Percentiles rank a stretch among this genome's conserved stretches.
Evolutionary conservation across 176 grass and related monocot species (phyloP).

Genomic region (Ensete ventricosum): DNA sequence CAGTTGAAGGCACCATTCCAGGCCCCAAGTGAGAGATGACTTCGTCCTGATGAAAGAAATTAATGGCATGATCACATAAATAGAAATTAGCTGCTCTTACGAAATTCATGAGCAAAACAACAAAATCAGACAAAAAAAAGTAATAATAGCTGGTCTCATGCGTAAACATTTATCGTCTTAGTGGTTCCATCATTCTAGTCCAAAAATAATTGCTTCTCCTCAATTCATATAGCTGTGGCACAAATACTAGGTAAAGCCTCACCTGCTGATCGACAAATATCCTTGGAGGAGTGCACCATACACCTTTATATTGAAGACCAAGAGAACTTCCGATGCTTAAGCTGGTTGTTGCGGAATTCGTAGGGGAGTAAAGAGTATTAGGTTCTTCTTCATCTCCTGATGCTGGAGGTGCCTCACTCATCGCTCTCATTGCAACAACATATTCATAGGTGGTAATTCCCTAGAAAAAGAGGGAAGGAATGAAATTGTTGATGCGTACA

Average conservation of each 20-base stretch:
- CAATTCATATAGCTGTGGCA: not conserved
- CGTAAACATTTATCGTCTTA: not conserved
- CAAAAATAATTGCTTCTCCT: not conserved
- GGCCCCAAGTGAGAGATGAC: slow-evolving; percentile 90
- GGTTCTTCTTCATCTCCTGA: slow-evolving; percentile 73
- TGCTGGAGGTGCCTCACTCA: slow-evolving; percentile 73
- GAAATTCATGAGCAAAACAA: not conserved
- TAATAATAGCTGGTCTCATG: not conserved
- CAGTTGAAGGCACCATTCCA: slow-evolving; percentile 76
- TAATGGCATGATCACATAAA: not conserved
- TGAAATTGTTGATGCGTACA: not conserved
- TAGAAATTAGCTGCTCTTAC: not conserved
- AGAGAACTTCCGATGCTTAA: slow-evolving; percentile 88
- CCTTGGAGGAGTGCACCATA: slow-evolving; percentile 97
- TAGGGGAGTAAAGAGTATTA: slow-evolving; percentile 79
- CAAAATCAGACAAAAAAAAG: not conserved
- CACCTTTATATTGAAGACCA: slow-evolving; percentile 86
- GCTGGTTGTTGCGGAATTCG: slow-evolving; percentile 89
- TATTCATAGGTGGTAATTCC: slow-evolving; percentile 97
- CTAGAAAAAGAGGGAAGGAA: slow-evolving; percentile 28
- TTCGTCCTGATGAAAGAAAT: slow-evolving; percentile 58
- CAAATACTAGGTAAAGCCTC: not conserved
- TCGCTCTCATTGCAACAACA: slow-evolving; percentile 95
- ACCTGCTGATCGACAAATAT: slow-evolving; percentile 75
- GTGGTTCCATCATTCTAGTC: too few relatives aligned